Conservation (phyloP, 2,329 filamentous ascomycete species). For the Alternaria longipes region DNA sequence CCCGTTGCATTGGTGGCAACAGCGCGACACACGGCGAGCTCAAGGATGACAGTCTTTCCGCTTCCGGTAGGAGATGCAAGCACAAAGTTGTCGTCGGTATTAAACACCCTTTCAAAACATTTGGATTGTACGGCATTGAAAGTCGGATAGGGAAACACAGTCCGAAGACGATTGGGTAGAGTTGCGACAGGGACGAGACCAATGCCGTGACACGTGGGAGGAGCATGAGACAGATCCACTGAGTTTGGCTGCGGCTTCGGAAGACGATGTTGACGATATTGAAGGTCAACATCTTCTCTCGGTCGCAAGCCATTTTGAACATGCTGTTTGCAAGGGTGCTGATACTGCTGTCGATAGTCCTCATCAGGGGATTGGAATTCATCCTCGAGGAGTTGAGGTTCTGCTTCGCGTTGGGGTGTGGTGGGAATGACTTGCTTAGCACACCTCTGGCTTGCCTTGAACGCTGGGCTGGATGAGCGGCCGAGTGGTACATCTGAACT, state of each 20-base stretch:
- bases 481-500: conserved; percentile 44
- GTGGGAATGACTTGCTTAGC: conserved; percentile 7
- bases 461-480: conserved; percentile 53
- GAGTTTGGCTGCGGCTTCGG: background rate
- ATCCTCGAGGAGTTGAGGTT: background rate
- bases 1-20: conserved; percentile 64
- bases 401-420: background rate
- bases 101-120: conserved; percentile 74
- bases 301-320: background rate
- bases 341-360: background rate
- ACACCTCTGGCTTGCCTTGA: conserved; percentile 48
- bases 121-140: conserved; percentile 88
- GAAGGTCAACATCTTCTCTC: background rate
- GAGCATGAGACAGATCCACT: conserved; percentile 9
- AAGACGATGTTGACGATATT: background rate
- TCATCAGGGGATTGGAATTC: background rate
- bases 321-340: too few species aligned
- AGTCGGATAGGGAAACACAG: conserved; percentile 75
- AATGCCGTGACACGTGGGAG: conserved; percentile 65
- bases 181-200: conserved; percentile 66
- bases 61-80: conserved; percentile 84
- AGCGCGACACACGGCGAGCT: conserved; percentile 81
- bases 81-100: conserved; percentile 77
- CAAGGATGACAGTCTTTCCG: conserved; percentile 83
- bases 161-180: conserved; percentile 74